These are phyloP conservation scores for Quillaja saponaria DNA, from an alignment of 306 rosid genomes.

Conservation along the genomic window DNA sequence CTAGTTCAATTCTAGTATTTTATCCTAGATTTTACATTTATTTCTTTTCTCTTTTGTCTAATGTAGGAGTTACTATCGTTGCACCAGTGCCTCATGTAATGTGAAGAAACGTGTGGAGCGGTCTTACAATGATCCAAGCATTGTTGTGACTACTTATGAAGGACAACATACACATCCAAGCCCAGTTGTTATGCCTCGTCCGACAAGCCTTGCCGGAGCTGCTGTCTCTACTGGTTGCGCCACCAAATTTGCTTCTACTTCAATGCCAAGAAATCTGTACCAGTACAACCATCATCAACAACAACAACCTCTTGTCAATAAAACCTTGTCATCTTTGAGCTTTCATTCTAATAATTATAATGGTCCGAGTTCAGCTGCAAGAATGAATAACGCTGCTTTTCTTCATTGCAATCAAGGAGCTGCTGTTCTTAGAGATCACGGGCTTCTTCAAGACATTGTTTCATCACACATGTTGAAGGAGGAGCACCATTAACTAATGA, in stretches of 20 bases:
- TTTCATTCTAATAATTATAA: conserved; percentile 2
- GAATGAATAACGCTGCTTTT: conserved; percentile 17
- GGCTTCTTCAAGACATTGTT: conserved; percentile 77
- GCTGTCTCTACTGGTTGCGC: conserved; percentile 16
- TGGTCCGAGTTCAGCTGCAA: conserved; percentile 6
- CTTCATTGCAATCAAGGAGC: conserved; percentile 45
- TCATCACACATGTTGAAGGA: conserved; percentile 64
- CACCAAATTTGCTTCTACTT: conserved; percentile 29
- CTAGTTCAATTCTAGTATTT: no score
- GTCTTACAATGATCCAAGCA: conserved; percentile 66
- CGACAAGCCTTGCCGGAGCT: conserved; percentile 31
- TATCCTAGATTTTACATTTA: no score
- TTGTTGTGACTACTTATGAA: conserved; percentile 90
- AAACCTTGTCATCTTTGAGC: conserved; percentile 35
- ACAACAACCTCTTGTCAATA: conserved; percentile 33
- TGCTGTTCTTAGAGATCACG: conserved; percentile 46
- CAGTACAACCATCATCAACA: conserved; percentile 29
- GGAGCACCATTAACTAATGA: conserved; percentile 20
- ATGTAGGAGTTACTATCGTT: conserved; percentile 93
- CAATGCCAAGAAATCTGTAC: conserved; percentile 33
- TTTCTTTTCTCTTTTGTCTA: no score
- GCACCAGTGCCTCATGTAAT: conserved; percentile 80
- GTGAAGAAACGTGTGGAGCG: conserved; percentile 95
- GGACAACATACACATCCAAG: conserved; percentile 85
- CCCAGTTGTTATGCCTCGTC: conserved; percentile 59